These are phyloP conservation scores for Collybia mongolica DNA, from an alignment of 768 basidiomycete species.

Conservation along the genomic window DNA sequence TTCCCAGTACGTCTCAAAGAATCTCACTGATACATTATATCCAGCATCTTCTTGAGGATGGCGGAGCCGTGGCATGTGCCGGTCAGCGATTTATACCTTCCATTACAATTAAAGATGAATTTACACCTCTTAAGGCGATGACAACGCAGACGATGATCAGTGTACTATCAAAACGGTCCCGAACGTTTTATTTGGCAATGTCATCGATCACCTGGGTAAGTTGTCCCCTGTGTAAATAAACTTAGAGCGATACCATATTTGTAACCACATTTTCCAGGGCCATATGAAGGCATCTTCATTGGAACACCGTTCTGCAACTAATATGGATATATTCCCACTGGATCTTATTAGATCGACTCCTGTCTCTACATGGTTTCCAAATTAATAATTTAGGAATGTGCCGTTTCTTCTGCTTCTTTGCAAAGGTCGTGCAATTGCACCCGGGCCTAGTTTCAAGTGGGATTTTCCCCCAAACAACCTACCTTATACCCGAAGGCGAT, in stretches of 20 bases:
- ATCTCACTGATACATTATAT: background rate
- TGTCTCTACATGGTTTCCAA: constrained; percentile 1
- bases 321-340: background rate
- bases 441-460: too few species aligned
- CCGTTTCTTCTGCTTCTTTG: too few species aligned
- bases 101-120: background rate
- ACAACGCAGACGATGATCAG: constrained; percentile 39
- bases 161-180: constrained; percentile 49
- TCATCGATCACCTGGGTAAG: constrained; percentile 44
- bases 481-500: too few species aligned
- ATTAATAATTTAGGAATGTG: background rate
- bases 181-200: constrained; percentile 37
- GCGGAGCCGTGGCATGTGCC: constrained; percentile 31
- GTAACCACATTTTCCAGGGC: constrained; percentile 2
- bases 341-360: constrained; percentile 1
- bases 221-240: background rate
- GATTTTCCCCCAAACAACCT: too few species aligned
- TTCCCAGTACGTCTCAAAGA: background rate
- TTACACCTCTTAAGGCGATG: constrained; percentile 29
- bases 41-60: constrained; percentile 15
- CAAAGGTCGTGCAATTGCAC: too few species aligned
- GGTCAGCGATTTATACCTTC: constrained; percentile 19
- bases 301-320: constrained; percentile 32
- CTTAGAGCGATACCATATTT: background rate
- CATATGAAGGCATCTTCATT: constrained; percentile 37